Percentiles rank a stretch among this genome's conserved stretches.
Conservation (phyloP, 2,329 filamentous ascomycete genomes). For the Pestalotiopsis sp. region DNA sequence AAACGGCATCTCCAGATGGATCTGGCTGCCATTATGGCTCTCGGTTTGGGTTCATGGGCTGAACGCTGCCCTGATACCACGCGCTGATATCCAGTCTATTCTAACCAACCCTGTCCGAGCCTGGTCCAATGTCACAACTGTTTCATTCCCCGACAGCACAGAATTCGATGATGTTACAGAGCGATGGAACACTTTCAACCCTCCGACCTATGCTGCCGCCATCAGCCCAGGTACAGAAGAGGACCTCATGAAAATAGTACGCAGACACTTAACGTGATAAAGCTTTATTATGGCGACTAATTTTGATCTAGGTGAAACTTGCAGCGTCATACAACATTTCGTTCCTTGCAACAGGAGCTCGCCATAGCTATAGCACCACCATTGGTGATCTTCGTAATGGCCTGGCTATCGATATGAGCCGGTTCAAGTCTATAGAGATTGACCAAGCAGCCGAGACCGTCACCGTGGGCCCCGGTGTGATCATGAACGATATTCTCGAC, state of each 20-base stretch:
- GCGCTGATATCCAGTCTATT: too few species aligned
- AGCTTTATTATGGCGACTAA: not conserved
- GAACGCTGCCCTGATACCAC: too few species aligned
- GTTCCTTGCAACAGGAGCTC: constrained; percentile 36
- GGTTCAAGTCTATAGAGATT: constrained; percentile 28
- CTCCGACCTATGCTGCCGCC: not conserved
- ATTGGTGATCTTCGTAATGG: constrained; percentile 27
- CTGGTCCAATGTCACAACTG: not conserved
- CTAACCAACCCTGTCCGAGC: too few species aligned
- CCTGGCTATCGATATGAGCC: constrained; percentile 33
- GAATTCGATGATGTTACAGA: not conserved
- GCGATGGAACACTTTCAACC: constrained; percentile 2
- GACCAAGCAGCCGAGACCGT: constrained; percentile 22
- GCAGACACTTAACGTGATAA: not conserved
- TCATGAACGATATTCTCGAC: constrained; percentile 9
- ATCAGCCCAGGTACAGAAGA: not conserved
- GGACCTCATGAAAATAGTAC: constrained; percentile 1
- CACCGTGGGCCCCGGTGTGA: constrained; percentile 15
- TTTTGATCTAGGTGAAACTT: constrained; percentile 16
- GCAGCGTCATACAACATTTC: constrained; percentile 28
- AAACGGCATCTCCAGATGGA: too few species aligned
- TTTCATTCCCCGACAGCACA: not conserved
- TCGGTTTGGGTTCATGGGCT: too few species aligned
- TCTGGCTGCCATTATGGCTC: too few species aligned
- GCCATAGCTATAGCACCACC: constrained; percentile 34